Base-by-base conservation (phyloP, 495 filamentous ascomycete species). In the Daldinia bambusicola region DNA sequence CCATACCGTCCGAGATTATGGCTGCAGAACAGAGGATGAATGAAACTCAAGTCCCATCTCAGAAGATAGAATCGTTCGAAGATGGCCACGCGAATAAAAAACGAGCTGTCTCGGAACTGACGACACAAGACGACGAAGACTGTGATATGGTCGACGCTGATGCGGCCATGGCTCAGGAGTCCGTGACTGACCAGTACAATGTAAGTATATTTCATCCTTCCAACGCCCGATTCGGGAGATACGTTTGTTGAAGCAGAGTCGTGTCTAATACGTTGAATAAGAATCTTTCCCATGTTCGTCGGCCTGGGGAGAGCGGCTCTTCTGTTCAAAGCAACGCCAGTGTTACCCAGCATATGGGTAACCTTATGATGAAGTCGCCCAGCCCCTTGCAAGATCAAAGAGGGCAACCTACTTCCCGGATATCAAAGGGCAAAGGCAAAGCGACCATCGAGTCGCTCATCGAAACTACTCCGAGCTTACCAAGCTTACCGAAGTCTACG, bases 21-120 rank as follows among this genome's bases (percentile, higher is more conserved):
- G 76, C 78, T 14, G 94, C 89, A 73, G 94, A 98, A 72, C 83
- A 86, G 60, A 82, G 86, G 61, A 79, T 78, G 71, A 87, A 81
- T 48, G 74, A 72, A 26, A 65, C 65, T 40, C 74, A 71, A 2
- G 70, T 75, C 31, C 71, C 74, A 14, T 58, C 76, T 7, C 79
- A 81, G 12, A 71, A 74, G 18, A 53, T 69, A 8, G 74, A 77
- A 34, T 76, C 77, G 16, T 67, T 78, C 30, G 80, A 79, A 50
- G 76, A 81, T 31, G 80, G 79, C 22, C 81, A 83, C 48, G 74
- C 79, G 0, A 76, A 78, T 51, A 85, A 84, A 68, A 85, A 82
- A 61, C 80, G 80, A 61, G 83, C 80, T 38, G 79, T 88, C 12
- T 81, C 83, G 10, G 75, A 77, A 22, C 55, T 50, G 2, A 30